Conservation (phyloP, 192 early-diverging fungal genomes). For the Lunasporangiospora selenospora region DNA sequence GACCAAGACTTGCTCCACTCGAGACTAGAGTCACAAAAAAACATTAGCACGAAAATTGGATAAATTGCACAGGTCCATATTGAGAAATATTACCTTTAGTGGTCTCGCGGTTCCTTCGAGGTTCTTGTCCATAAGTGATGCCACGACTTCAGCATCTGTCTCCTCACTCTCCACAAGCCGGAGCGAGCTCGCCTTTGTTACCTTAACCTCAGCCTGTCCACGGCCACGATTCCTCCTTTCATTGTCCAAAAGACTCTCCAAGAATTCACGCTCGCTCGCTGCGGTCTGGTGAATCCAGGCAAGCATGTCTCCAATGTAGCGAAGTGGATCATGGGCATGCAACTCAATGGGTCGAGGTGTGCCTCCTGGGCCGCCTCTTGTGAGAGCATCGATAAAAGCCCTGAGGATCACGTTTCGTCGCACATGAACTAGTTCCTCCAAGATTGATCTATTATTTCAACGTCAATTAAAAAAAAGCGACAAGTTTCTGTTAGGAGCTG, state of each 20-base stretch:
- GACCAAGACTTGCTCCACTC: conserved; percentile 80
- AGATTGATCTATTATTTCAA: conserved; percentile 59
- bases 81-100: conserved; percentile 77
- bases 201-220: conserved; percentile 37
- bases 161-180: conserved; percentile 32
- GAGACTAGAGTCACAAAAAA: conserved; percentile 61
- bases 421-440: conserved; percentile 77
- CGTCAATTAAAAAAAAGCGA: neutral
- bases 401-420: conserved; percentile 69
- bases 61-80: too few relatives aligned
- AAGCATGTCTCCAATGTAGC: conserved; percentile 96
- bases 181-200: conserved; percentile 28
- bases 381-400: conserved; percentile 77
- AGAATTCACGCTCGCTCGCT: conserved; percentile 86
- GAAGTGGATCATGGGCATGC: conserved; percentile 88
- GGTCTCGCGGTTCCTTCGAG: conserved; percentile 78
- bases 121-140: conserved; percentile 68
- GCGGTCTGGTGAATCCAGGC: conserved; percentile 96
- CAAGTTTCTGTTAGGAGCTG: neutral
- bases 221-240: conserved; percentile 22
- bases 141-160: conserved; percentile 51
- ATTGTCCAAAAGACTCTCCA: conserved; percentile 75
- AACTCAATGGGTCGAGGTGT: conserved; percentile 91
- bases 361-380: conserved; percentile 76
- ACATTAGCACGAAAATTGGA: too few relatives aligned